phyloP scores from a whole-genome alignment of 306 rosid species.

The Oxytropis ochrocephala region DNA sequence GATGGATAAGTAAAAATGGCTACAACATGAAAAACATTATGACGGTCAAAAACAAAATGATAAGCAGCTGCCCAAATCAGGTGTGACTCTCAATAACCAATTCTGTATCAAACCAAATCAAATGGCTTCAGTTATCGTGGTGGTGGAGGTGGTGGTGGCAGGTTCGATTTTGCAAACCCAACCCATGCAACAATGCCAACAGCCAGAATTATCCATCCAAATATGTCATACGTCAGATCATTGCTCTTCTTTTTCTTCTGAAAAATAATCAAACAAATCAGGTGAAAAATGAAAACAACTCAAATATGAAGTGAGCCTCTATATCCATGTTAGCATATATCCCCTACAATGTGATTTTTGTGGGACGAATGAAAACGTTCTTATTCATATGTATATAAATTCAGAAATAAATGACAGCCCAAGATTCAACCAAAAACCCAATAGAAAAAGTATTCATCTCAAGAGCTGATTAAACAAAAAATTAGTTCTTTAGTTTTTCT shows the following conservation, averaged over 20 bases:
- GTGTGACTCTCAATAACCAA: constrained; percentile 22
- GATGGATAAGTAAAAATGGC: constrained; percentile 13
- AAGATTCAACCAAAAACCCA: not conserved
- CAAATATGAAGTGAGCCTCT: not conserved
- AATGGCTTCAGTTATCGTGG: constrained; percentile 32
- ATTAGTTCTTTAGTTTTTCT: not conserved
- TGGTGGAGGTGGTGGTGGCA: constrained; percentile 37
- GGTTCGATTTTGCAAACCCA: constrained; percentile 48
- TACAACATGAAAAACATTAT: constrained; percentile 12
- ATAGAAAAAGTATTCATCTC: not conserved
- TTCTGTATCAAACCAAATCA: constrained; percentile 19
- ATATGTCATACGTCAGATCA: constrained; percentile 49
- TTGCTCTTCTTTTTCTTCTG: constrained; percentile 52
- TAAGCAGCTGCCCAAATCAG: not conserved
- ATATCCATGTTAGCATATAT: not conserved
- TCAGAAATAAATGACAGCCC: not conserved
- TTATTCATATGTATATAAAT: not conserved
- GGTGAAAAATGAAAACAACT: not conserved
- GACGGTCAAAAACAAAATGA: not conserved
- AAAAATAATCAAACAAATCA: not conserved
- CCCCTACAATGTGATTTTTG: not conserved
- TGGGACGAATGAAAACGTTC: not conserved
- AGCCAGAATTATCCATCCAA: constrained; percentile 59
- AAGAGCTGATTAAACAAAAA: not conserved
- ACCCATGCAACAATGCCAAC: constrained; percentile 66